Base-by-base conservation (phyloP, 495 filamentous ascomycete genomes). In the Massariosphaeria phaeospora region DNA sequence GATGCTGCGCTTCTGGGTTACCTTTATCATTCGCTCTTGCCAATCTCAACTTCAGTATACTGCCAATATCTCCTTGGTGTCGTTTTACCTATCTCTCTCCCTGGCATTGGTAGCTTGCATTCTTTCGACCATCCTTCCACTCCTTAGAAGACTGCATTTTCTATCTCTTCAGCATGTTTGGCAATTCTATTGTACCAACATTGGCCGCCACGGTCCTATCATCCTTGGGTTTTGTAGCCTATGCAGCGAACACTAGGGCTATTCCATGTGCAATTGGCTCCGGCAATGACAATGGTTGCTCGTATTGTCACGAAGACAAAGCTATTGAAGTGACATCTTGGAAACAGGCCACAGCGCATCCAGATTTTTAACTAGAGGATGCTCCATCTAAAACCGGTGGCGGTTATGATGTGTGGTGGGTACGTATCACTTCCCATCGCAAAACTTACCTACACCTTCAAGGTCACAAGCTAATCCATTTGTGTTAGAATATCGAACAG, bases 391-490 rank as follows among this genome's bases (percentile, higher is more conserved):
- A 31, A 31, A 31, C 25, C 43, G 43, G 43, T 30, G 43, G 43
- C 20, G 43, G 43, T 47, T 47, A 47, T 47, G 25, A 47, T 31
- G 43, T 47, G 43, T 47, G 25, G 23, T 47, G 43, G 43, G 43
- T 47, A 18, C 27, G 43, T 47, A 47, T 21, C 25, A 11, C 8
- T 47, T 31, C 43, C 20, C 13, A 11, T 15, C 29, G 3, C 27
- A 11, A 30, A 6, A 29, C 25, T 30, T 47, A 15, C 21, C 27
- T 6, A 29, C 25, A 26, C 25, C 11, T 26, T 30, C 31, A 29
- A 30, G 43, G 20, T 38, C 6, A 17, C n/a, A 38, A 38, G 20
- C 34, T 38, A 38, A 38, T 3, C 34, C 34, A 15, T 13, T 6
- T 17, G 8, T 7, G 3, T 15, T 38, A 38, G 34, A 38, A 38